Evolutionary conservation across 495 filamentous ascomycete species (phyloP).

Genomic region (Penicillium antarcticum): DNA sequence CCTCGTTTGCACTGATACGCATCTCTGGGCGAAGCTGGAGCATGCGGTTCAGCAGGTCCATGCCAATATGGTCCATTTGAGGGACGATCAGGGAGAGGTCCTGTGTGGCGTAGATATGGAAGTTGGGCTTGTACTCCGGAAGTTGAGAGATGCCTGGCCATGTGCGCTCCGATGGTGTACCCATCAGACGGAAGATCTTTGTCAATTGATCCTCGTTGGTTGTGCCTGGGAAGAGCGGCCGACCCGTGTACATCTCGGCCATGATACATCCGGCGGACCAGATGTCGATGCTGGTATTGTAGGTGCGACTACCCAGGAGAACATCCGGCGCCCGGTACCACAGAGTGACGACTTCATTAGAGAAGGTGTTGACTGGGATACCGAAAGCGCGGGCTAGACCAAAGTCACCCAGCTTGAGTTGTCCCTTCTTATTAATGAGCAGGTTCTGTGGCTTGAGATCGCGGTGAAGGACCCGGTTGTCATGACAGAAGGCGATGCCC

Average conservation of each 20-base stretch:
- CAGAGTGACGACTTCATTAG: conserved; percentile 93
- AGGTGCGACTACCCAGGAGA: conserved; percentile 83
- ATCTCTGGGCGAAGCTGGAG: conserved; percentile 90
- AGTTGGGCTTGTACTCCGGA: conserved; percentile 90
- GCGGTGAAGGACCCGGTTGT: conserved; percentile 92
- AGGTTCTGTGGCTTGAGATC: conserved; percentile 95
- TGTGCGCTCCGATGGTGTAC: conserved; percentile 84
- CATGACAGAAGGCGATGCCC: conserved; percentile 95
- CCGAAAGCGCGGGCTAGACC: conserved; percentile 90
- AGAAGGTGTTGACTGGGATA: conserved; percentile 97
- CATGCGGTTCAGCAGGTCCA: conserved; percentile 86
- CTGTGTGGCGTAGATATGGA: conserved; percentile 94
- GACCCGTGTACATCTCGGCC: conserved; percentile 96
- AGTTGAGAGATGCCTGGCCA: conserved; percentile 90
- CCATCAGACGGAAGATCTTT: conserved; percentile 97
- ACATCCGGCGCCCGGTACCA: conserved; percentile 97
- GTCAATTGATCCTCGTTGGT: conserved; percentile 95
- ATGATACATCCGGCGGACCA: conserved; percentile 98
- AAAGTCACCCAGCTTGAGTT: conserved; percentile 93
- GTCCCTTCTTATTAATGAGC: conserved; percentile 87
- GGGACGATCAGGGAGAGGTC: conserved; percentile 81
- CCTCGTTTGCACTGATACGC: conserved; percentile 79
- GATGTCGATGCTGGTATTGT: conserved; percentile 97
- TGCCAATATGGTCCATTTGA: conserved; percentile 79
- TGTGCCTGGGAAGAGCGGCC: conserved; percentile 89